A percentile compares a stretch with the other conserved stretches of the same genome.
phyloP scores from a whole-genome alignment of 441 rosid species.

The Lepidium campestre region DNA sequence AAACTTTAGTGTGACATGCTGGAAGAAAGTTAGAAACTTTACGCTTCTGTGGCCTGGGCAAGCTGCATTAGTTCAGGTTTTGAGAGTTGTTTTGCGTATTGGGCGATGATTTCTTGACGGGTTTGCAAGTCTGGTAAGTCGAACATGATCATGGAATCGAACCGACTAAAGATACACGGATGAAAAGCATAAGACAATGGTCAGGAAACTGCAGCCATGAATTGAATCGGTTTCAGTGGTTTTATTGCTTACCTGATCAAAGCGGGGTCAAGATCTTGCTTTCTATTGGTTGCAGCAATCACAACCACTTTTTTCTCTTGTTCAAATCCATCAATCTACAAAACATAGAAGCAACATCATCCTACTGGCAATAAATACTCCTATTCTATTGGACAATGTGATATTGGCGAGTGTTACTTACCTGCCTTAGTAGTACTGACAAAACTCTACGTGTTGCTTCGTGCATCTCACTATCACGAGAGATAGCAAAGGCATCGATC shows the following conservation, averaged over 20 bases:
- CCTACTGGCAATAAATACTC: background rate
- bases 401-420: slow-evolving; percentile 32
- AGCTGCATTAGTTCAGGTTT: slow-evolving; percentile 62
- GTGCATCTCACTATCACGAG: slow-evolving; percentile 84
- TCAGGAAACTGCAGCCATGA: background rate
- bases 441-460: slow-evolving; percentile 95
- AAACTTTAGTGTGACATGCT: background rate
- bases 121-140: slow-evolving; percentile 67
- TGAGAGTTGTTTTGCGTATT: slow-evolving; percentile 80
- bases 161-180: slow-evolving; percentile 52
- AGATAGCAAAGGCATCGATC: slow-evolving; percentile 91
- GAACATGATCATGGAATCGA: slow-evolving; percentile 76
- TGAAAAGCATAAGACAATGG: slow-evolving; percentile 4
- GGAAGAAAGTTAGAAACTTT: background rate
- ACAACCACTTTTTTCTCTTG: slow-evolving; percentile 85
- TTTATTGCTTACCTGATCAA: slow-evolving; percentile 54
- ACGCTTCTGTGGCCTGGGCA: slow-evolving; percentile 60
- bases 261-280: slow-evolving; percentile 94
- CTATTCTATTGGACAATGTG: background rate
- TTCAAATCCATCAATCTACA: slow-evolving; percentile 94
- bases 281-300: slow-evolving; percentile 90
- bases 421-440: slow-evolving; percentile 91
- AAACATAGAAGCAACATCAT: background rate
- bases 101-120: slow-evolving; percentile 68
- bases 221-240: background rate